Conservation (phyloP, 1,284 basidiomycete genomes). For the Hemileia vastatrix region DNA sequence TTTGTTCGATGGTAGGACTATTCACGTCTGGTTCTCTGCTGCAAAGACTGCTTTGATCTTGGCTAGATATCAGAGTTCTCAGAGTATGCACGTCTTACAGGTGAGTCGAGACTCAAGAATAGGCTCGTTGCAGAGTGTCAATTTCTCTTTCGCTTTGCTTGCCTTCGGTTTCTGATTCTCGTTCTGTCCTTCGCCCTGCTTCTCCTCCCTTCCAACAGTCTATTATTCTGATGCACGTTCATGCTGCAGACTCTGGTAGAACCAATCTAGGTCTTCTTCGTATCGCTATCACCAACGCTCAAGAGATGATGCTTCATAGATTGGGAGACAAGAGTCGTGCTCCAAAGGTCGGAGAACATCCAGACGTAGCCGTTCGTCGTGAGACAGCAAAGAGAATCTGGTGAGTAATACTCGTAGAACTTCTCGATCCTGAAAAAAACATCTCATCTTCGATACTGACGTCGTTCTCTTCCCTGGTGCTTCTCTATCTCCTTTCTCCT, state of each 20-base stretch:
- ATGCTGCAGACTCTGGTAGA: conserved; percentile 27
- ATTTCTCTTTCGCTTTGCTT: neutral
- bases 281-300: conserved; percentile 38
- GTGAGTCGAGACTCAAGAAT: conserved; percentile 1
- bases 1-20: conserved; percentile 34
- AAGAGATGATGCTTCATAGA: conserved; percentile 38
- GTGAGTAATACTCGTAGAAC: conserved; percentile 5
- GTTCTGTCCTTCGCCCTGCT: neutral
- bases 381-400: conserved; percentile 40
- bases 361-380: conserved; percentile 30
- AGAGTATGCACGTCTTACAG: conserved; percentile 35
- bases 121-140: neutral
- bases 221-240: conserved; percentile 28
- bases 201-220: neutral
- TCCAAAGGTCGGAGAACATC: conserved; percentile 28
- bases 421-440: neutral
- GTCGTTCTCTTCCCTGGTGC: no score
- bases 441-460: no score
- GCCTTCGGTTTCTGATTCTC: neutral
- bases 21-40: conserved; percentile 36
- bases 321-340: conserved; percentile 36
- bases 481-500: no score
- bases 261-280: conserved; percentile 29
- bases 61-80: conserved; percentile 32
- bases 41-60: conserved; percentile 35